These are phyloP conservation scores for Eutrema salsugineum DNA, from an alignment of 441 rosid genomes.

Conservation along the genomic window DNA sequence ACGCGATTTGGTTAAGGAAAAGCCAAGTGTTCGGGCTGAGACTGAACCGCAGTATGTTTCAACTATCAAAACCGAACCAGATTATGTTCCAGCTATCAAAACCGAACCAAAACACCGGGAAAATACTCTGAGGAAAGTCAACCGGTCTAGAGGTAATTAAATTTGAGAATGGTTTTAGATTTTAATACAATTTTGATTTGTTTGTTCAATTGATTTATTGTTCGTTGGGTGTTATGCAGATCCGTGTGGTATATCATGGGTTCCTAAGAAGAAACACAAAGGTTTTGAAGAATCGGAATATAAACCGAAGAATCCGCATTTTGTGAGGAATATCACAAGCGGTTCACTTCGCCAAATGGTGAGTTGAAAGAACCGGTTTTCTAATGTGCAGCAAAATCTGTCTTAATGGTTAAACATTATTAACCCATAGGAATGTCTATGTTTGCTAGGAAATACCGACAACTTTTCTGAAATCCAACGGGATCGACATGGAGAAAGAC, in stretches of 20 bases:
- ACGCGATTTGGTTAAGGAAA: background rate
- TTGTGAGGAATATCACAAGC: conserved; percentile 16
- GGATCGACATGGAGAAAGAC: conserved; percentile 16
- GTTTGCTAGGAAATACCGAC: conserved; percentile 25
- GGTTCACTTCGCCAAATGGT: conserved; percentile 3
- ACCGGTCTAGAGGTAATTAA: conserved; percentile 15
- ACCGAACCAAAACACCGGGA: background rate
- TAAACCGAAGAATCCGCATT: conserved; percentile 26
- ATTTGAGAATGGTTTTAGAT: background rate
- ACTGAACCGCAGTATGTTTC: background rate
- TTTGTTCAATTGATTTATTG: background rate
- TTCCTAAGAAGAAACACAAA: background rate
- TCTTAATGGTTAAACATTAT: background rate
- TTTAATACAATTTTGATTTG: background rate
- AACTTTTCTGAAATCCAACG: conserved; percentile 16
- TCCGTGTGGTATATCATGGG: background rate
- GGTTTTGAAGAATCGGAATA: background rate
- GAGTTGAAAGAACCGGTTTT: background rate
- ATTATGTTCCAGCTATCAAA: background rate
- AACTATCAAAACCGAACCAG: background rate
- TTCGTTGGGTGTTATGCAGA: background rate
- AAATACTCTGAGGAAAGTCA: background rate
- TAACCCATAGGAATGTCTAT: background rate
- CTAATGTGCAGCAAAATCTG: background rate
- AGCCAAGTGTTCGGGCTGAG: background rate